Percentiles rank a stretch among this genome's conserved stretches.
phyloP scores from a whole-genome alignment of 2,329 filamentous ascomycete genomes.

The Alternaria alternata region DNA sequence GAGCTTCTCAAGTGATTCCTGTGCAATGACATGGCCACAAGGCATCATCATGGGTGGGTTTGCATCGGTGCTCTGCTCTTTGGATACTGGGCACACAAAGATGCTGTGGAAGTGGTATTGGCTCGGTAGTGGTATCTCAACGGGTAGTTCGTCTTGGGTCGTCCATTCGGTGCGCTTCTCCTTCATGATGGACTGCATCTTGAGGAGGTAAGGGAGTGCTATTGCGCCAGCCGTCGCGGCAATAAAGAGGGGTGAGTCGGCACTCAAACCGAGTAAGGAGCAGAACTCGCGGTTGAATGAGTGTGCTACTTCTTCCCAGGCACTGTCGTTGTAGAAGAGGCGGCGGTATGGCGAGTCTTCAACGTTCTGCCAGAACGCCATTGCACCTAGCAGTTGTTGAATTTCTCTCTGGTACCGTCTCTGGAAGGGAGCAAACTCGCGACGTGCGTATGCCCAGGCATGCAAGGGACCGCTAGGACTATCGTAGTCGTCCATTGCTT shows the following conservation, averaged over 20 bases:
- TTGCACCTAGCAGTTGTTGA: conserved; percentile 79
- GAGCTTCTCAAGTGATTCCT: conserved; percentile 80
- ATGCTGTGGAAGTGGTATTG: conserved; percentile 86
- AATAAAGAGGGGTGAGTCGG: conserved; percentile 91
- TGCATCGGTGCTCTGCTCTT: conserved; percentile 90
- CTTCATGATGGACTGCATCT: conserved; percentile 86
- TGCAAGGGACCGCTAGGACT: conserved; percentile 59
- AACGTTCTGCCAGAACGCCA: conserved; percentile 81
- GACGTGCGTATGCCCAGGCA: conserved; percentile 78
- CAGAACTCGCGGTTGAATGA: conserved; percentile 96
- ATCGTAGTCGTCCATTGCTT: conserved; percentile 52
- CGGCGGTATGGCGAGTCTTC: conserved; percentile 77
- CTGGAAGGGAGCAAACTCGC: conserved; percentile 78
- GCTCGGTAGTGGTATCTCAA: conserved; percentile 71
- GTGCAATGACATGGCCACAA: conserved; percentile 92
- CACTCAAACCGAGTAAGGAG: conserved; percentile 85
- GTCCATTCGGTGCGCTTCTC: conserved; percentile 96
- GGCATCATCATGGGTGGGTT: conserved; percentile 98
- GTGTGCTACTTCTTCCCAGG: conserved; percentile 84
- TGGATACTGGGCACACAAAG: conserved; percentile 96
- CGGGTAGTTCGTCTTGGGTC: conserved; percentile 86
- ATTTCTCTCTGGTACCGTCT: conserved; percentile 79
- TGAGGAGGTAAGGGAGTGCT: conserved; percentile 86
- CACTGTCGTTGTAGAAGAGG: conserved; percentile 76
- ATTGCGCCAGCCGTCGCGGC: conserved; percentile 92